phyloP scores from a whole-genome alignment of 169 alveolate species.

The Sarcocystis neurona region DNA sequence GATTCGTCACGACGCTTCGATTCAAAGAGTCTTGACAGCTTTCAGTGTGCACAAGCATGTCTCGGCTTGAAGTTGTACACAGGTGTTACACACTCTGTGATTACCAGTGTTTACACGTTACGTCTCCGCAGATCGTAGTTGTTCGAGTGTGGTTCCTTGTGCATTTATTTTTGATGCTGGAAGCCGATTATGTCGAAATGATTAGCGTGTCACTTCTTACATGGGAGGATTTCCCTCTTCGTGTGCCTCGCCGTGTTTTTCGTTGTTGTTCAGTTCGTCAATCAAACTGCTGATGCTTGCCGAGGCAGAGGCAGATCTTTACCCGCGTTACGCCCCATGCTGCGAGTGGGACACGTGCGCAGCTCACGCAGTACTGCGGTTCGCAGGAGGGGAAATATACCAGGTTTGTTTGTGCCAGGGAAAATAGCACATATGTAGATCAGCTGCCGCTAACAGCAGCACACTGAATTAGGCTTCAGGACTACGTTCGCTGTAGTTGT shows the following conservation, averaged over 20 bases:
- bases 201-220: neutral
- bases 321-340: conserved; percentile 70
- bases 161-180: neutral
- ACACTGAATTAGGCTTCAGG: no score
- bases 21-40: no score
- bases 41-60: no score
- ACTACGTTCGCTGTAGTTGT: no score
- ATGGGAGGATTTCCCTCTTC: conserved; percentile 17
- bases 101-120: no score
- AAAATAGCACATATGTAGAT: no score
- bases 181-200: conserved; percentile 32
- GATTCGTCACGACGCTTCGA: no score
- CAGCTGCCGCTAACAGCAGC: no score
- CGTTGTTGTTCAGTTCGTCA: conserved; percentile 61
- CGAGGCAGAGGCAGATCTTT: conserved; percentile 63
- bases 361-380: conserved; percentile 63
- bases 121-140: no score
- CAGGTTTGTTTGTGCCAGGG: no score
- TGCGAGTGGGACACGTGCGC: conserved; percentile 78
- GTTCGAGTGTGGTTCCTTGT: no score
- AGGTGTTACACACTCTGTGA: neutral
- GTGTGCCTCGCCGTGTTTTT: neutral
- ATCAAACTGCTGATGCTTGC: conserved; percentile 67
- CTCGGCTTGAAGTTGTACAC: no score
- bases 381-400: conserved; percentile 66